Conservation (phyloP, 768 basidiomycete genomes). For the Trametes cingulata region DNA sequence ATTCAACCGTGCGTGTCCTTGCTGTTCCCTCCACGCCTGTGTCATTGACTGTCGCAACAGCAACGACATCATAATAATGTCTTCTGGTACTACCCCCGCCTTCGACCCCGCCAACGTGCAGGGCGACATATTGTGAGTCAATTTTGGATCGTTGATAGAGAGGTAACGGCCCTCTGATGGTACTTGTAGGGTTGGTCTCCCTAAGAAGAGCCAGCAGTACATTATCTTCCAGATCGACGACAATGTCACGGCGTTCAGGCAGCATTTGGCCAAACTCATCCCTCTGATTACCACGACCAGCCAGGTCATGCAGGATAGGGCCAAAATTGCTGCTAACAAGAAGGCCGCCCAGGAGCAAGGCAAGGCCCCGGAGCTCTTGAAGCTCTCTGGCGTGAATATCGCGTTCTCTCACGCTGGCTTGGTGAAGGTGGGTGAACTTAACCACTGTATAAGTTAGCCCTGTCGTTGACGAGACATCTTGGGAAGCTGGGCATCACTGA, state of each 20-base stretch:
- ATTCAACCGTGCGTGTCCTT: neutral
- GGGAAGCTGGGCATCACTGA: conserved; percentile 39
- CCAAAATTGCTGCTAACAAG: conserved; percentile 22
- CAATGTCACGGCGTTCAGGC: conserved; percentile 45
- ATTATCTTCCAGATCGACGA: conserved; percentile 52
- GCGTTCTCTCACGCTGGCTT: conserved; percentile 55
- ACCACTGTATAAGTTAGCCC: neutral
- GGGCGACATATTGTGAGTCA: conserved; percentile 29
- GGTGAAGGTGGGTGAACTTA: conserved; percentile 31
- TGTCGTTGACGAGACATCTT: neutral
- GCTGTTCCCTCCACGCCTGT: neutral
- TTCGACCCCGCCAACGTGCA: conserved; percentile 30
- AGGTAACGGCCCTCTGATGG: neutral
- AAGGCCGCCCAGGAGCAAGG: conserved; percentile 25
- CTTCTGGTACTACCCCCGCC: conserved; percentile 1
- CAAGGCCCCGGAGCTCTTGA: conserved; percentile 34
- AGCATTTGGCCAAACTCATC: conserved; percentile 40
- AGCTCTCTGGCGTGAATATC: conserved; percentile 50
- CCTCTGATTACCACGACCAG: conserved; percentile 49
- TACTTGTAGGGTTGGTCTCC: conserved; percentile 47
- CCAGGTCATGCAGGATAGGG: conserved; percentile 34
- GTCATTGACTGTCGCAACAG: neutral
- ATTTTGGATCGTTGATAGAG: neutral
- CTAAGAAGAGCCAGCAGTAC: conserved; percentile 54
- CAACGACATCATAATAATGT: neutral